Evolutionary conservation across 2,329 filamentous ascomycete genomes (phyloP), one percentile per base, ranked within the genome.

Genomic region (Dothideomycetes sp.): DNA sequence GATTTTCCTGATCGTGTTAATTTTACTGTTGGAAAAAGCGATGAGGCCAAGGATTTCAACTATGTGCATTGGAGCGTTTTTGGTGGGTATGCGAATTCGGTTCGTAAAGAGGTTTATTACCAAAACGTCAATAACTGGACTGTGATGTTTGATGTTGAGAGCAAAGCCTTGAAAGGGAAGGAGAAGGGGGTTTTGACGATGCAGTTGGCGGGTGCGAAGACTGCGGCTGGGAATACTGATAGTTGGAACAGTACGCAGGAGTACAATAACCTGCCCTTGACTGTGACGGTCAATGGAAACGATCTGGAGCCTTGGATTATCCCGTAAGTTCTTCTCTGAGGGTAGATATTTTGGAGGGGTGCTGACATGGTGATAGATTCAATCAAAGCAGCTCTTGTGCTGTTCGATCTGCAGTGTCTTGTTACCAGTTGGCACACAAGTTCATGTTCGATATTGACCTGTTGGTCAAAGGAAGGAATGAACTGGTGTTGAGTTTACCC

Each of bases 11-110:
- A 69, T 0, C 76, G 77, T 4, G 66, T 81, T 0, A 64, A 61
- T 16, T 82, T 73, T 58, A 66, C 68, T 11, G 68, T 81, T 1
- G 75, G 76, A 8, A 56, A 68, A 51, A 70, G 67, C 45, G 56
- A 73, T 18, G 62, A 62, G 13, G 58, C 57, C 0, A 54, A 59
- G 9, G 73, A 77, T 49, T 63, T 78, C 45, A 81, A 81, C 56
- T 79, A 79, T 41, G 70, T 80, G 4, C 78, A 81, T 53, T 81
- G 76, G 78, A 73, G 69, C 43, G 74, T 76, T 7, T 80, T 77
- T 49, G 75, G 76, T 1, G 71, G 72, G 5, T 61, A 70, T 19
- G 71, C 63, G 1, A 71, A 76, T 54, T 66, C 56, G 11, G 39
- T 63, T 3, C 63, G 71, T 1, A 56, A 63, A 1, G 58, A 65